phyloP scores from a whole-genome alignment of 495 filamentous ascomycete species.

The Xylaria flabelliformis region DNA sequence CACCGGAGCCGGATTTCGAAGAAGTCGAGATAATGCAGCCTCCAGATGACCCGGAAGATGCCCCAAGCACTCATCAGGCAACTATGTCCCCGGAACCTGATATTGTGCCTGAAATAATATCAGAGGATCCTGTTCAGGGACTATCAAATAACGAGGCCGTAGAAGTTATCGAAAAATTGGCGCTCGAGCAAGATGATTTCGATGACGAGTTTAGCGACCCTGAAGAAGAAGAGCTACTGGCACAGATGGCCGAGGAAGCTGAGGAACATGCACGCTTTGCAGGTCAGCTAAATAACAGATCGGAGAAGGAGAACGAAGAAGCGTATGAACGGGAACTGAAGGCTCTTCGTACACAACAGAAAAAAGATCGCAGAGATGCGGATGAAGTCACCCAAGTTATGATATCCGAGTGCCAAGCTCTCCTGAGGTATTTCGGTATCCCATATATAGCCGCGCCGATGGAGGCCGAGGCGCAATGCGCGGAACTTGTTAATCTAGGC shows the following conservation, averaged over 20 bases:
- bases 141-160: conserved; percentile 26
- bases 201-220: conserved; percentile 73
- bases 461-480: conserved; percentile 99
- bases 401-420: conserved; percentile 91
- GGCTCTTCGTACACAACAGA: conserved; percentile 87
- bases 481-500: conserved; percentile 81
- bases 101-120: conserved; percentile 43
- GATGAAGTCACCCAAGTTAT: conserved; percentile 95
- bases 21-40: conserved; percentile 38
- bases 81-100: conserved; percentile 58
- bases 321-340: conserved; percentile 88
- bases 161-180: conserved; percentile 31
- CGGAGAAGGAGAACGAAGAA: conserved; percentile 65
- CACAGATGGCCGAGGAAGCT: conserved; percentile 82
- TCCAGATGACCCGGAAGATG: conserved; percentile 33
- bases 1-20: conserved; percentile 44
- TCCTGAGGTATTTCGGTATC: conserved; percentile 87
- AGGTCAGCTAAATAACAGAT: conserved; percentile 77
- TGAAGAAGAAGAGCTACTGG: conserved; percentile 87
- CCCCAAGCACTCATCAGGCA: background rate
- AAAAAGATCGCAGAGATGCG: conserved; percentile 92
- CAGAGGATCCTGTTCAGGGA: conserved; percentile 24
- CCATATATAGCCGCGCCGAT: conserved; percentile 97
- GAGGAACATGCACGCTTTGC: conserved; percentile 94
- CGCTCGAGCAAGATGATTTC: conserved; percentile 49